A percentile compares a stretch with the other conserved stretches of the same genome.
These are phyloP conservation scores for Aphanomyces invadans DNA, from an alignment of 352 stramenopile species.

Conservation along the genomic window DNA sequence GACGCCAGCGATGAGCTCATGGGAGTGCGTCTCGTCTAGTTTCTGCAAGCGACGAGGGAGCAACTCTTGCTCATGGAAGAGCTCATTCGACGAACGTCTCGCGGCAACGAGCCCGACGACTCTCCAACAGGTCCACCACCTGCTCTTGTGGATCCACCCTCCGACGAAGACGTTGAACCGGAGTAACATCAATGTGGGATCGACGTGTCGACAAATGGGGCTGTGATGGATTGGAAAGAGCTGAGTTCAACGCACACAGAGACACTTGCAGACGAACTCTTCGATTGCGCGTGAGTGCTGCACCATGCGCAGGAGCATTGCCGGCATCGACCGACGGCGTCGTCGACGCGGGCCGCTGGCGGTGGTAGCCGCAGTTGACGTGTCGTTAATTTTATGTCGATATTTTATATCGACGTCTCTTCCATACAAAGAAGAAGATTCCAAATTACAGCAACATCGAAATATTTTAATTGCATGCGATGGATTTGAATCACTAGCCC, in stretches of 20 bases:
- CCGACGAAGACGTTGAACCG: not conserved
- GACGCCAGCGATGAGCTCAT: too few species aligned
- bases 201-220: not conserved
- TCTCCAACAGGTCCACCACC: not conserved
- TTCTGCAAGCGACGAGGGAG: slow-evolving; percentile 16
- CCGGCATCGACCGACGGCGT: not conserved
- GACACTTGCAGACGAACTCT: not conserved
- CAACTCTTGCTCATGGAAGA: slow-evolving; percentile 20
- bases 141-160: not conserved
- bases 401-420: too few species aligned
- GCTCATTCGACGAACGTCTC: slow-evolving; percentile 15
- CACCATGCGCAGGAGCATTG: not conserved
- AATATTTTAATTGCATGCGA: too few species aligned
- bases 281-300: not conserved
- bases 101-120: not conserved
- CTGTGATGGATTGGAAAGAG: too few species aligned
- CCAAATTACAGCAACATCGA: too few species aligned
- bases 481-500: too few species aligned
- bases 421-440: too few species aligned
- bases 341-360: not conserved
- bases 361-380: too few species aligned
- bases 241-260: not conserved
- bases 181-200: not conserved
- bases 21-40: not conserved
- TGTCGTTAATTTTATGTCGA: too few species aligned